Evolutionary conservation across 495 filamentous ascomycete genomes (phyloP).

Genomic region (Cladorrhinum samala): DNA sequence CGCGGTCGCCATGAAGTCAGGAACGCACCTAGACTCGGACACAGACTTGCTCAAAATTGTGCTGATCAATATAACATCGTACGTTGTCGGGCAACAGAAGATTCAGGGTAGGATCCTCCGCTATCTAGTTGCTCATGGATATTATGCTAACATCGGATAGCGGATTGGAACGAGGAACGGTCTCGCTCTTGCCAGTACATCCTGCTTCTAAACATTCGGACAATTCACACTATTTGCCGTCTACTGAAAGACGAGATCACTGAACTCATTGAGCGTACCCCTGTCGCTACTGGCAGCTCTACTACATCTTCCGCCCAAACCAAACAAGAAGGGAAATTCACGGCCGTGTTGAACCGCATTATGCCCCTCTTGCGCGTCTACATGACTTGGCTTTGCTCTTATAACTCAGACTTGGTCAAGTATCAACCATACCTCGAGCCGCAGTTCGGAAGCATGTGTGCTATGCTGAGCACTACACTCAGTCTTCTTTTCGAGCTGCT

Average conservation of each 20-base stretch:
- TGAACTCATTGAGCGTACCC: constrained; percentile 15
- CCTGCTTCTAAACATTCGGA: constrained; percentile 74
- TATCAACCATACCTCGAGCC: constrained; percentile 38
- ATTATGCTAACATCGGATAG: constrained; percentile 23
- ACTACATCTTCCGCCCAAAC: neutral
- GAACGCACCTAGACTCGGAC: constrained; percentile 38
- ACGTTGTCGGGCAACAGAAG: constrained; percentile 59
- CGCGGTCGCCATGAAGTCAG: constrained; percentile 62
- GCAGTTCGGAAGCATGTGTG: constrained; percentile 34
- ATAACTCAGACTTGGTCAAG: constrained; percentile 28
- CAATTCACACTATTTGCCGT: constrained; percentile 69
- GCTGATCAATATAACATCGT: constrained; percentile 78
- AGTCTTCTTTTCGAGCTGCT: constrained; percentile 30
- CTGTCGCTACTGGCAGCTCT: neutral
- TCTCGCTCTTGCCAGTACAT: constrained; percentile 63
- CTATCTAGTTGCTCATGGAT: neutral
- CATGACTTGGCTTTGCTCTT: constrained; percentile 39
- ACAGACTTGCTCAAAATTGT: constrained; percentile 70
- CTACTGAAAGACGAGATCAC: constrained; percentile 43
- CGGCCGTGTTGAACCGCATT: constrained; percentile 16
- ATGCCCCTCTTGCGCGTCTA: constrained; percentile 39
- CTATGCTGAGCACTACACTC: constrained; percentile 28
- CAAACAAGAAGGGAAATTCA: constrained; percentile 19
- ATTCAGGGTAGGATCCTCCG: constrained; percentile 49
- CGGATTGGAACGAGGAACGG: constrained; percentile 32